Conservation (phyloP, 768 basidiomycete species). For the Boletus pseudo-olivaceus region DNA sequence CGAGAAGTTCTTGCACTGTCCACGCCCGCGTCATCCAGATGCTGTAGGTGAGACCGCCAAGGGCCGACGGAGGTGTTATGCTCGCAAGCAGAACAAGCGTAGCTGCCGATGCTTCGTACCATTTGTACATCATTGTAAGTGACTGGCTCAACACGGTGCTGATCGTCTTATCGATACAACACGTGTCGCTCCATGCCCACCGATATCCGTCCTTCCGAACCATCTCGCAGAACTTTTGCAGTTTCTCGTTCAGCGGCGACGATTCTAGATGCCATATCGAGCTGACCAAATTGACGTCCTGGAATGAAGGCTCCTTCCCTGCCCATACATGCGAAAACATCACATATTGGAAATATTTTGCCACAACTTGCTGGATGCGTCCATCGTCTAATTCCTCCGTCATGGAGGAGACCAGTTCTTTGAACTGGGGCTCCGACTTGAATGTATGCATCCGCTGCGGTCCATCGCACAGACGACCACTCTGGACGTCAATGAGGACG, state of each 20-base stretch:
- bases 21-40: not conserved
- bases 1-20: not conserved
- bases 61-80: not conserved
- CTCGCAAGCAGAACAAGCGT: not conserved
- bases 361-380: not conserved
- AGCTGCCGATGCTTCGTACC: not conserved
- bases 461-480: not conserved
- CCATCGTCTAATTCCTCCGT: not conserved
- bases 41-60: not conserved
- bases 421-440: not conserved
- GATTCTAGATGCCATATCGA: not conserved
- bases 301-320: not conserved
- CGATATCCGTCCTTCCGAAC: conserved; percentile 5
- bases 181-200: conserved; percentile 6
- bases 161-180: not conserved
- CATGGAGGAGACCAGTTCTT: not conserved
- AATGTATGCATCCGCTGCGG: not conserved
- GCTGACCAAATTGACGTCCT: not conserved
- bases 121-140: not conserved
- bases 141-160: not conserved
- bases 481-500: not conserved
- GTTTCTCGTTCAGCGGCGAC: not conserved
- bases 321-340: not conserved
- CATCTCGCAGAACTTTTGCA: not conserved
- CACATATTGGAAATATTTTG: conserved; percentile 1